phyloP scores from a whole-genome alignment of 139 green algal species.

The Coelastrella sp. region DNA sequence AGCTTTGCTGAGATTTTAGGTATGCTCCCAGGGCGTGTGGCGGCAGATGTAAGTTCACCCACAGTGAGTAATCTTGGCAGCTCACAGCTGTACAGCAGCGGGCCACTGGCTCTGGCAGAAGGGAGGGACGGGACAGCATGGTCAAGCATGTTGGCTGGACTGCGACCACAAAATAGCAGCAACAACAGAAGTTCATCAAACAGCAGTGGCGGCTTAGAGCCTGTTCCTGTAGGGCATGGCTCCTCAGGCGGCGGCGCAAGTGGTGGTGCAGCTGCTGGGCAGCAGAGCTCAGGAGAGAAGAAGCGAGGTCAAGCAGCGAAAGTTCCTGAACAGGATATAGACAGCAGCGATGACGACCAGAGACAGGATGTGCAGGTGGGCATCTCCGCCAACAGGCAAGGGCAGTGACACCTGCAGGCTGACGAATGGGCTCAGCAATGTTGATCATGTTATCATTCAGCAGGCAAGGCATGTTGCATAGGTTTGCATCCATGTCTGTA shows the following conservation, averaged over 20 bases:
- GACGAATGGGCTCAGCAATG: neutral
- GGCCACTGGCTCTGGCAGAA: neutral
- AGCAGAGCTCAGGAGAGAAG: neutral
- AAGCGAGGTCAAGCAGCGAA: neutral
- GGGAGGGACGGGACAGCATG: neutral
- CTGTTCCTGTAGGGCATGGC: neutral
- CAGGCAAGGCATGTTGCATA: too few relatives aligned
- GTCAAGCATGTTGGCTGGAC: neutral
- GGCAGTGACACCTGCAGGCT: neutral
- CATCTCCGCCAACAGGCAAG: neutral
- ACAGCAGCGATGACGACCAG: neutral
- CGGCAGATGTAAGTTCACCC: neutral
- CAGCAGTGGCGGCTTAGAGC: neutral
- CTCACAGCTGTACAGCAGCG: conserved; percentile 7
- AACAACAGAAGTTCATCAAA: neutral
- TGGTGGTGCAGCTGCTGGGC: neutral
- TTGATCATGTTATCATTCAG: too few relatives aligned
- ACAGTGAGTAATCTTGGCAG: neutral
- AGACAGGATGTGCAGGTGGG: conserved; percentile 22
- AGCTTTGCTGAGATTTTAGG: neutral
- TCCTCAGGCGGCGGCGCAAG: neutral
- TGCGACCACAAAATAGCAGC: neutral
- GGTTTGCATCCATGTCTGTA: neutral
- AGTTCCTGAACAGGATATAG: neutral
- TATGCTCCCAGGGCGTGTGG: neutral